These are phyloP conservation scores for Sporothrix sp. DNA, from an alignment of 2,329 filamentous ascomycete genomes.

Conservation along the genomic window DNA sequence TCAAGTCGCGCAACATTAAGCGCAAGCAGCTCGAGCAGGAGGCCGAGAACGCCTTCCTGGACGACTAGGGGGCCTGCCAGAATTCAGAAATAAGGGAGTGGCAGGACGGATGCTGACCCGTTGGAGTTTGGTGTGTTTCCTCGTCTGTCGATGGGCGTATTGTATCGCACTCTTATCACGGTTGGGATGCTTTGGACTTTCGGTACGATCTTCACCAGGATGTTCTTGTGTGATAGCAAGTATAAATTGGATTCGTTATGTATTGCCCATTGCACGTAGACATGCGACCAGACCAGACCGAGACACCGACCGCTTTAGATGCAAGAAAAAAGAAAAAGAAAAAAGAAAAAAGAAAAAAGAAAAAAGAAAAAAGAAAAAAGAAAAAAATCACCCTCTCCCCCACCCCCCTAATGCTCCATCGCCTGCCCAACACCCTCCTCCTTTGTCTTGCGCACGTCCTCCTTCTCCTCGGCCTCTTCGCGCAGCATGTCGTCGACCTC, in stretches of 20 bases:
- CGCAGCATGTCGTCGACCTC: constrained; percentile 59
- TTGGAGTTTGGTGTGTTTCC: background rate
- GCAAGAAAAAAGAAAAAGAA: background rate
- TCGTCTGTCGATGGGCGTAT: too few relatives aligned
- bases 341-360: background rate
- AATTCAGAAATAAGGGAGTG: background rate
- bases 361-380: background rate
- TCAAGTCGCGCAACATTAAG: constrained; percentile 30
- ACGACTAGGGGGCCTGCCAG: background rate
- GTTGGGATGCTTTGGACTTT: background rate
- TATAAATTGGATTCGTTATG: too few relatives aligned
- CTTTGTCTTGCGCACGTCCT: constrained; percentile 42
- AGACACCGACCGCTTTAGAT: too few relatives aligned
- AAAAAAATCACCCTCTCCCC: background rate
- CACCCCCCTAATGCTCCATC: constrained; percentile 35
- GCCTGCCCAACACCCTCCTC: constrained; percentile 49
- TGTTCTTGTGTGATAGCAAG: too few relatives aligned
- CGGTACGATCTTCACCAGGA: too few relatives aligned
- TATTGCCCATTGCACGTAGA: too few relatives aligned
- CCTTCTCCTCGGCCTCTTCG: constrained; percentile 52
- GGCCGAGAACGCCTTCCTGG: constrained; percentile 22
- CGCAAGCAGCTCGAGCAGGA: constrained; percentile 25
- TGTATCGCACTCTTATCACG: too few relatives aligned
- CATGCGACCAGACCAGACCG: too few relatives aligned
- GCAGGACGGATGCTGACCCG: too few relatives aligned